Conservation (phyloP, 2,329 filamentous ascomycete genomes). For the Penicillium sp. region DNA sequence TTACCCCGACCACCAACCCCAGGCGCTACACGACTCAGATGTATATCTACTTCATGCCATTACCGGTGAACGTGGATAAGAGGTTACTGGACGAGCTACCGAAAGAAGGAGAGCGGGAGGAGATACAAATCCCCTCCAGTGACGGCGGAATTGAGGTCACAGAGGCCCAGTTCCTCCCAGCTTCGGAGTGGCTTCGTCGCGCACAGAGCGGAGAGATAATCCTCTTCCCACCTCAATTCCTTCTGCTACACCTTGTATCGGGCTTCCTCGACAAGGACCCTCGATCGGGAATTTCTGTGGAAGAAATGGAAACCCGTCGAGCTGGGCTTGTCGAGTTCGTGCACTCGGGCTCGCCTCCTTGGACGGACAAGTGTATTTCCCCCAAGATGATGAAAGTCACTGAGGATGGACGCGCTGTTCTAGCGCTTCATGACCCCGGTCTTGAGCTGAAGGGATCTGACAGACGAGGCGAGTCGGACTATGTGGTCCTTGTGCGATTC, state of each 20-base stretch:
- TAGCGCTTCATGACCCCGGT: slow-evolving; percentile 58
- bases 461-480: slow-evolving; percentile 54
- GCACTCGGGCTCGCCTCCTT: slow-evolving; percentile 47
- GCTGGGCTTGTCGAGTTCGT: slow-evolving; percentile 52
- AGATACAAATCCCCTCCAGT: slow-evolving; percentile 68
- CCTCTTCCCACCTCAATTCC: slow-evolving; percentile 85
- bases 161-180: slow-evolving; percentile 74
- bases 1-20: slow-evolving; percentile 71
- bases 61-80: slow-evolving; percentile 42
- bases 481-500: slow-evolving; percentile 60
- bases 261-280: slow-evolving; percentile 50
- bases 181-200: slow-evolving; percentile 67
- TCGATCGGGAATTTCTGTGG: slow-evolving; percentile 21
- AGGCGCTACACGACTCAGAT: slow-evolving; percentile 93
- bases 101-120: slow-evolving; percentile 51
- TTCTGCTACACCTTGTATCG: slow-evolving; percentile 56
- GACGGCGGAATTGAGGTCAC: slow-evolving; percentile 73
- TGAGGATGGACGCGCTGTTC: slow-evolving; percentile 52
- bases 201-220: slow-evolving; percentile 69
- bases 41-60: slow-evolving; percentile 88
- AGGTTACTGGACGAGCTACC: slow-evolving; percentile 35
- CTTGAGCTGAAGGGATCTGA: slow-evolving; percentile 54
- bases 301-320: slow-evolving; percentile 41
- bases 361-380: slow-evolving; percentile 51
- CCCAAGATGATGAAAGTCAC: slow-evolving; percentile 42